Percentiles rank a stretch among this genome's conserved stretches.
These are phyloP conservation scores for Fraxinus velutina DNA, from an alignment of 305 asterid genomes.

Conservation along the genomic window DNA sequence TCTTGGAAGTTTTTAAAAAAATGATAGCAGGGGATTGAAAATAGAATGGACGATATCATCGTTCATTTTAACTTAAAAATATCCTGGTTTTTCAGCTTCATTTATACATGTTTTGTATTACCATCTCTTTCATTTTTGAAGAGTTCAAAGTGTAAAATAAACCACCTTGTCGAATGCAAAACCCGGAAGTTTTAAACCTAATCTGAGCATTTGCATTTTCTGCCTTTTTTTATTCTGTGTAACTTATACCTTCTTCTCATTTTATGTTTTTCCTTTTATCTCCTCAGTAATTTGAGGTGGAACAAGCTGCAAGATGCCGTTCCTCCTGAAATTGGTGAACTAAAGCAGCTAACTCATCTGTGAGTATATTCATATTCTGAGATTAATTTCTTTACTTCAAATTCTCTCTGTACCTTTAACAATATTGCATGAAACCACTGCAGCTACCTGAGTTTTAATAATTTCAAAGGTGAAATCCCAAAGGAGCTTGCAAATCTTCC, in stretches of 20 bases:
- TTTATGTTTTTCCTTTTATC: conserved; percentile 1
- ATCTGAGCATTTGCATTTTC: not conserved
- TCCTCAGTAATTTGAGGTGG: conserved; percentile 44
- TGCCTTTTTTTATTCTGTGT: not conserved
- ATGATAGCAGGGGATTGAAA: not conserved
- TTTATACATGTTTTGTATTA: not conserved
- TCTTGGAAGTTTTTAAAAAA: too few relatives aligned
- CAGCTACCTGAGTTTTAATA: conserved; percentile 93
- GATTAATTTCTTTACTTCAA: not conserved
- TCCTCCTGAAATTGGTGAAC: conserved; percentile 27
- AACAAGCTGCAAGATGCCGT: conserved; percentile 36
- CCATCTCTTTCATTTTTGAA: not conserved
- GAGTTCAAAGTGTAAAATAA: not conserved
- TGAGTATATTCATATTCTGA: conserved; percentile 20
- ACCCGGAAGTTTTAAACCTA: not conserved
- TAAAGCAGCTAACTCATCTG: conserved; percentile 17
- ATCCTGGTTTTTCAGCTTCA: not conserved
- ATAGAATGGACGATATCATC: not conserved
- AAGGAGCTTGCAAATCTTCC: conserved; percentile 94
- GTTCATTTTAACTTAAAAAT: not conserved
- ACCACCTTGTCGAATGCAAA: not conserved
- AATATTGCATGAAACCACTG: conserved; percentile 27
- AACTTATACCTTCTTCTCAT: not conserved
- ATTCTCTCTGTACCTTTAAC: conserved; percentile 12
- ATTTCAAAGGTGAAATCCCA: conserved; percentile 93